A percentile compares a stretch with the other conserved stretches of the same genome.
These are phyloP conservation scores for Hypholoma fasciculare DNA, from an alignment of 768 basidiomycete species.

Conservation along the genomic window DNA sequence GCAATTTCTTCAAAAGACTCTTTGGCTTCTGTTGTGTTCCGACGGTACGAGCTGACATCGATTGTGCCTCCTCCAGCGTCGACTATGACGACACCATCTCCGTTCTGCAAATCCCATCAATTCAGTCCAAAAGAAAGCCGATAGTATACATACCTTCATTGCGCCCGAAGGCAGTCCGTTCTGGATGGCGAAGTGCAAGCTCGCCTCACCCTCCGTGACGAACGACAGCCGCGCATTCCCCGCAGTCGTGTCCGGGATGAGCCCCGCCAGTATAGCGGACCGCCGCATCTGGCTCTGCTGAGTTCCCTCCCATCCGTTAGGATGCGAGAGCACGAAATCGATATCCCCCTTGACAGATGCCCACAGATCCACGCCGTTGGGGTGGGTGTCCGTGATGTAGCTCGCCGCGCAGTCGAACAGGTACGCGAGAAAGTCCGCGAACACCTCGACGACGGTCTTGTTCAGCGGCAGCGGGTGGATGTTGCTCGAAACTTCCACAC, in stretches of 20 bases:
- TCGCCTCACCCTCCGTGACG: constrained; percentile 66
- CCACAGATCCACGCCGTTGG: constrained; percentile 37
- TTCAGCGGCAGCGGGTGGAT: constrained; percentile 33
- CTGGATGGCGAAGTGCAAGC: constrained; percentile 52
- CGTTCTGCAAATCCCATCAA: constrained; percentile 27
- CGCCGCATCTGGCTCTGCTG: constrained; percentile 55
- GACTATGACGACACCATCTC: constrained; percentile 48
- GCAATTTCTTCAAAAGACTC: constrained; percentile 48
- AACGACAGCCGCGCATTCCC: constrained; percentile 49
- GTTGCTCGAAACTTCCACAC: constrained; percentile 17
- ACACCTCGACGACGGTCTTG: constrained; percentile 30
- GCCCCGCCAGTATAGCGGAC: constrained; percentile 49
- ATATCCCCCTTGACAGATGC: constrained; percentile 32
- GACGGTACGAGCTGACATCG: constrained; percentile 54
- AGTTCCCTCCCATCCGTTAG: constrained; percentile 62
- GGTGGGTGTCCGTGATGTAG: constrained; percentile 40
- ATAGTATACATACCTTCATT: constrained; percentile 23
- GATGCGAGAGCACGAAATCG: constrained; percentile 41
- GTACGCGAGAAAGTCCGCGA: constrained; percentile 45
- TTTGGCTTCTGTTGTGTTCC: constrained; percentile 18
- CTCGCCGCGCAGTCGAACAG: constrained; percentile 34
- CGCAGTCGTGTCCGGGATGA: constrained; percentile 39
- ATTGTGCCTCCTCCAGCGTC: constrained; percentile 66
- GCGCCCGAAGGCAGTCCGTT: constrained; percentile 37
- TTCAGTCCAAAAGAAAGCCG: no score